Percentiles rank a stretch among this genome's conserved stretches.
phyloP scores from a whole-genome alignment of 306 rosid species.

The Inga laurina region DNA sequence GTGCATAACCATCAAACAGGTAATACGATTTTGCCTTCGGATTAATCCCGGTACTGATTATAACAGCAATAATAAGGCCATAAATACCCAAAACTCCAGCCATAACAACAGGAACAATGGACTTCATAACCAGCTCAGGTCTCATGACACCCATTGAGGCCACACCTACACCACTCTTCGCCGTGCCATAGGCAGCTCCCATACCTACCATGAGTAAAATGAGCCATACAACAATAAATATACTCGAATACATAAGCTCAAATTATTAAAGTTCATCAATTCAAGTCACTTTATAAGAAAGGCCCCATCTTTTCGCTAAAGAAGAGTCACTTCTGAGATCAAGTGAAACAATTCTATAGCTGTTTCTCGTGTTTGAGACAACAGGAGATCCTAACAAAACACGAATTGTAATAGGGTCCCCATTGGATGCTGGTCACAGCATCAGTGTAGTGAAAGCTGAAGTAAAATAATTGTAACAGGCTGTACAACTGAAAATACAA shows the following conservation, averaged over 20 bases:
- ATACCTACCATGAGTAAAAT: constrained; percentile 53
- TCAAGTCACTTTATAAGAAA: constrained; percentile 18
- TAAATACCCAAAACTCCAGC: constrained; percentile 96
- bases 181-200: constrained; percentile 95
- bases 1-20: constrained; percentile 89
- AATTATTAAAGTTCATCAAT: neutral
- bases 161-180: constrained; percentile 89
- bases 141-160: constrained; percentile 96
- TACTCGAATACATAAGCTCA: neutral
- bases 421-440: neutral
- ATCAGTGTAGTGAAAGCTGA: neutral
- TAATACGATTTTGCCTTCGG: constrained; percentile 88
- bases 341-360: constrained; percentile 3
- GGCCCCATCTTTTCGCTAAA: neutral
- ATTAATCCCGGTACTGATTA: constrained; percentile 87
- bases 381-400: neutral
- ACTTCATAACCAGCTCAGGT: constrained; percentile 91
- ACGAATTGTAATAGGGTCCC: neutral
- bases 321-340: neutral
- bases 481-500: neutral
- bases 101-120: constrained; percentile 92
- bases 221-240: constrained; percentile 1
- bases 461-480: neutral
- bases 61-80: constrained; percentile 88
- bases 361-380: neutral